These are phyloP conservation scores for Didymella segeticola DNA, from an alignment of 2,329 filamentous ascomycete genomes.

Conservation along the genomic window DNA sequence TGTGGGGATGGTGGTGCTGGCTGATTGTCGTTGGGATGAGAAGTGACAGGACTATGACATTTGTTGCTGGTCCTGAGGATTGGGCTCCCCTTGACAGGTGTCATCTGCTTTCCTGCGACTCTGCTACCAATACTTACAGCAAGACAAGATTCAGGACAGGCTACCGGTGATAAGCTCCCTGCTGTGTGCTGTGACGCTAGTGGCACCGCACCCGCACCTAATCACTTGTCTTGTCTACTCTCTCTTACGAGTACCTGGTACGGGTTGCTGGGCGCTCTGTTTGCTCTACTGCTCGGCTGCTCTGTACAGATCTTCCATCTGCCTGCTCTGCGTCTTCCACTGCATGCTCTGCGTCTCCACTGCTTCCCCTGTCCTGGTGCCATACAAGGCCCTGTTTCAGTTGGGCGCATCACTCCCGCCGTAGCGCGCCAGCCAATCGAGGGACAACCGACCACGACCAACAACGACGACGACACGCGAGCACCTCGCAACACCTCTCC, in stretches of 20 bases:
- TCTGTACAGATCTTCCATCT: too few species aligned
- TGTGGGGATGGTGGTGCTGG: conserved; percentile 11
- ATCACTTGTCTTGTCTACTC: too few species aligned
- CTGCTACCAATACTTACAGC: too few species aligned
- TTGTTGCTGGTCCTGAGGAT: too few species aligned
- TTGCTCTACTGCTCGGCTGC: too few species aligned
- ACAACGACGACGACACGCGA: conserved; percentile 15
- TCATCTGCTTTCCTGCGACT: neutral
- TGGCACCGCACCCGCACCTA: neutral
- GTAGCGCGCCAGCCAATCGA: conserved; percentile 9
- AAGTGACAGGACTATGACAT: too few species aligned
- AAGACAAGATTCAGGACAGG: too few species aligned
- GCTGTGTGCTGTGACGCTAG: neutral
- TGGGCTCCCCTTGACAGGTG: neutral
- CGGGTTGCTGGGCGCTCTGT: conserved; percentile 9
- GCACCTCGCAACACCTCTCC: neutral
- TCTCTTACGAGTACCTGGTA: too few species aligned
- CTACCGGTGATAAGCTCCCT: conserved; percentile 8
- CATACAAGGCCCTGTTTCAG: conserved; percentile 3
- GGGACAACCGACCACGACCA: neutral
- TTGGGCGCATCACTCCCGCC: conserved; percentile 3
- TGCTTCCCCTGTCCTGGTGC: neutral
- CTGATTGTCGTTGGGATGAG: neutral
- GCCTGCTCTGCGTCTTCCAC: neutral
- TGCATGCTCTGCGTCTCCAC: conserved; percentile 1